Evolutionary conservation across 805 yeast genomes (phyloP), one percentile per base, ranked within the genome.

Genomic region (Komagataella kurtzmanii): DNA sequence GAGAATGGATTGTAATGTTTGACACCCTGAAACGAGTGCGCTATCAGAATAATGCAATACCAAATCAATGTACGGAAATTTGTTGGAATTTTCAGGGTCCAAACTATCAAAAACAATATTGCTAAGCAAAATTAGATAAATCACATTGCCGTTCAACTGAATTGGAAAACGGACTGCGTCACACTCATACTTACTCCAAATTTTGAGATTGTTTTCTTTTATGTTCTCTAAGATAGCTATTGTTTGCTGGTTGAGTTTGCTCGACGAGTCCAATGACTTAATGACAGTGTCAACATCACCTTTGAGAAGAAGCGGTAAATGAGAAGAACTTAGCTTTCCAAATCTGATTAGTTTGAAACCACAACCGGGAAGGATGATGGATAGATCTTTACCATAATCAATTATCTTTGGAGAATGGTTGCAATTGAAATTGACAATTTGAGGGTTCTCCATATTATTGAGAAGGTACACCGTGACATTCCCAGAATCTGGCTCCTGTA

Each of bases 401-500:
- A 17, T 17, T 44, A 44, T 44, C 6, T 44, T 44, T 17, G 23
- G 19, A 10, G 18, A 19, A 44, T 17, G 23, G 17, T 7, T 44
- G 46, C 46, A 44, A 44, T 44, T 44, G 46, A 44, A 18, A 18
- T 44, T 44, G 12, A 17, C 19, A 1, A 17, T 19, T n/a, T 44
- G 46, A 14, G 46, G 46, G 6, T 17, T n/a, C 23, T n/a, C 23
- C 23, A 44, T 17, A 44, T 44, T 19, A 7, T 44, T 17, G n/a
- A 18, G 46, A 17, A 44, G 23, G 10, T 44, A 18, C 19, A 19
- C 23, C 5, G 23, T 19, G n/a, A 44, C 56, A 51, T 65, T 68
- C 53, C 66, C 62, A 3, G 70, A 61, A 19, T 67, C 62, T 23
- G 72, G 58, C 23, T 63, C 65, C 55, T 30, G 40, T 30, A 30